Conservation (phyloP, 768 basidiomycete genomes). For the Clathrus columnatus region DNA sequence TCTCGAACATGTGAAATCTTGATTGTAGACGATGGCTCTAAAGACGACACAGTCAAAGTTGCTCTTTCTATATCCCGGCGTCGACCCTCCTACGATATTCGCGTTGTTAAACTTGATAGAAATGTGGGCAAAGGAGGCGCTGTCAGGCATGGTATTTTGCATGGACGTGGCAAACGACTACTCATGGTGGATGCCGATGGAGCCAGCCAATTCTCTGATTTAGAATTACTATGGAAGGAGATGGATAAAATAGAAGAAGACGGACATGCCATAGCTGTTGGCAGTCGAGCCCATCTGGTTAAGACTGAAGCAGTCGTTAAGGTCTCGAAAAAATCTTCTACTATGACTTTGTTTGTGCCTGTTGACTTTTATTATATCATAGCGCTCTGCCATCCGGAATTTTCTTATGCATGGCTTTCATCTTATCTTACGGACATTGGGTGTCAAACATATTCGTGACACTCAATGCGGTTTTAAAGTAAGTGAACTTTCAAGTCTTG, state of each 20-base stretch:
- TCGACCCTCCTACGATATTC: slow-evolving; percentile 52
- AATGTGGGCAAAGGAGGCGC: slow-evolving; percentile 94
- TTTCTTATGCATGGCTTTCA: slow-evolving; percentile 92
- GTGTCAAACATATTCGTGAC: slow-evolving; percentile 84
- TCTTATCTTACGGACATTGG: slow-evolving; percentile 78
- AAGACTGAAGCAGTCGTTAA: slow-evolving; percentile 90
- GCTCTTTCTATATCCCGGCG: slow-evolving; percentile 56
- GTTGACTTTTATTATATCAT: slow-evolving; percentile 3
- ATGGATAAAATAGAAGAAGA: slow-evolving; percentile 54
- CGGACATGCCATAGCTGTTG: slow-evolving; percentile 61
- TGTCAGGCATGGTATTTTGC: slow-evolving; percentile 85
- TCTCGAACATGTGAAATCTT: slow-evolving; percentile 67
- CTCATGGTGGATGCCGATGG: slow-evolving; percentile 95
- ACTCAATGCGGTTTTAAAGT: slow-evolving; percentile 96
- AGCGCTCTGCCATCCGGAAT: slow-evolving; percentile 87
- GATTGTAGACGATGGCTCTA: slow-evolving; percentile 86
- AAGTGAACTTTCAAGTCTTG: not conserved
- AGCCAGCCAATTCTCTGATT: slow-evolving; percentile 78
- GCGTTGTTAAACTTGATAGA: slow-evolving; percentile 64
- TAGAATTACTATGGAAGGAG: slow-evolving; percentile 67
- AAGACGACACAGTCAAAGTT: slow-evolving; percentile 58
- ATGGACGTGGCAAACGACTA: slow-evolving; percentile 64
- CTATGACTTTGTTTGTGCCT: not conserved
- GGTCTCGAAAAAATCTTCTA: slow-evolving; percentile 38
- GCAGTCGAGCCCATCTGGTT: slow-evolving; percentile 89